These are phyloP conservation scores for Lasiodiplodia sp. DNA, from an alignment of 2,329 filamentous ascomycete genomes.

Conservation along the genomic window DNA sequence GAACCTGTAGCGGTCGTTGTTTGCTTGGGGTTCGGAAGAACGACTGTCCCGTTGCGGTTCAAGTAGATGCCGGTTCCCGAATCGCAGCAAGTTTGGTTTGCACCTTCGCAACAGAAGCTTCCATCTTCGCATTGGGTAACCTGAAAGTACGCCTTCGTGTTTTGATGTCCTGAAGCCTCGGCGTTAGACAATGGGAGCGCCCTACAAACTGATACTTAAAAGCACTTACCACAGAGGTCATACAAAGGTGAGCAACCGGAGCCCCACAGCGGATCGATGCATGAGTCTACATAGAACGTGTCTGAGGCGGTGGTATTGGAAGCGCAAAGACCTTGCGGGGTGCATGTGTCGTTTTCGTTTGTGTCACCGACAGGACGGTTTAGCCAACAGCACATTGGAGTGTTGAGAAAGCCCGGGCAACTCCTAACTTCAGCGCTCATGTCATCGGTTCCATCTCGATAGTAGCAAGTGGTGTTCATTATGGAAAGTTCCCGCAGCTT, in stretches of 20 bases:
- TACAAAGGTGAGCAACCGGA: neutral
- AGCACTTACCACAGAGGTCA: neutral
- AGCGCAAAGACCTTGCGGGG: neutral
- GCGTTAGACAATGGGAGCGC: neutral
- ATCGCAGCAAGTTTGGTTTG: neutral
- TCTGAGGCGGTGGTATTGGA: neutral
- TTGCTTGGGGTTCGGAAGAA: too few relatives aligned
- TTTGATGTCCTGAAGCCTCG: neutral
- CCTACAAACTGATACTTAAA: neutral
- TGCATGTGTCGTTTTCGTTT: neutral
- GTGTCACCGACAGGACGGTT: neutral
- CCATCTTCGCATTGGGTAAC: neutral
- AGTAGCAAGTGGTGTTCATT: neutral
- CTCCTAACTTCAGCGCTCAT: neutral
- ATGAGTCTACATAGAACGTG: neutral
- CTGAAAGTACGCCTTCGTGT: neutral
- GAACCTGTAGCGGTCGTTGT: too few relatives aligned
- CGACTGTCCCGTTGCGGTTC: neutral
- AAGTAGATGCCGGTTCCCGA: neutral
- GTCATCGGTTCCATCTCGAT: neutral
- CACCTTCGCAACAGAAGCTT: neutral
- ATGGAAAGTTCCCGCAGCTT: neutral
- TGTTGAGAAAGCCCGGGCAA: neutral
- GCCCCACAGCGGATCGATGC: neutral
- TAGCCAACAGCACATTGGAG: neutral